Conservation (phyloP, 108 stramenopile species). For the Epipyxis sp. region DNA sequence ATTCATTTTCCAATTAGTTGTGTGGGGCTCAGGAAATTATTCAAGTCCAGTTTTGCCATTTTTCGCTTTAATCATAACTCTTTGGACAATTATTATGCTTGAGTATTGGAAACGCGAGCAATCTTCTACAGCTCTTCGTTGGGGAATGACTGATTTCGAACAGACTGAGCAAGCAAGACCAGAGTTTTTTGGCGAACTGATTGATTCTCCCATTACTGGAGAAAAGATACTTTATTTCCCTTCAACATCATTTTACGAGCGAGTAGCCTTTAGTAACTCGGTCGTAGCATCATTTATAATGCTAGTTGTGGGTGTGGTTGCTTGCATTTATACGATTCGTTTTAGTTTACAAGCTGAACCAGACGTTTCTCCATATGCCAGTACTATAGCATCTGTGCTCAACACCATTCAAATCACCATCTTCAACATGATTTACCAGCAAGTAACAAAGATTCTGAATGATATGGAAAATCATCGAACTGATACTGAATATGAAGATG, state of each 20-base stretch:
- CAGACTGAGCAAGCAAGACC: constrained; percentile 8
- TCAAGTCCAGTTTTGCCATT: constrained; percentile 20
- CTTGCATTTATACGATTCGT: neutral
- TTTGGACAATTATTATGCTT: constrained; percentile 31
- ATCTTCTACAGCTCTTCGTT: neutral
- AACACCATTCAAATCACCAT: constrained; percentile 48
- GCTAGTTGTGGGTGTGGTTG: constrained; percentile 15
- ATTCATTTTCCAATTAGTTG: constrained; percentile 21
- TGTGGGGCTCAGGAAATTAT: constrained; percentile 6
- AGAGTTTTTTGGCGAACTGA: constrained; percentile 23
- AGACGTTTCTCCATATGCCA: constrained; percentile 19
- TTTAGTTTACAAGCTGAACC: neutral
- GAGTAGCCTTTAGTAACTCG: constrained; percentile 69
- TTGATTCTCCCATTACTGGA: constrained; percentile 23
- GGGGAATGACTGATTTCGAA: constrained; percentile 33
- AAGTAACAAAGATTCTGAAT: constrained; percentile 36
- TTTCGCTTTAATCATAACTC: neutral
- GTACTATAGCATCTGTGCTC: constrained; percentile 32
- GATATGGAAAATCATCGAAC: constrained; percentile 47
- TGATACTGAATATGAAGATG: constrained; percentile 44
- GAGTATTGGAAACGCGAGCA: constrained; percentile 38
- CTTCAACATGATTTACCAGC: constrained; percentile 38
- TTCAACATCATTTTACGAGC: constrained; percentile 55
- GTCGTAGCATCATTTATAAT: neutral
- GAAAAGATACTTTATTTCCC: neutral